Evolutionary conservation across 495 filamentous ascomycete species (phyloP), one percentile per base, ranked within the genome.

Genomic region (Tuber umbilicatum): DNA sequence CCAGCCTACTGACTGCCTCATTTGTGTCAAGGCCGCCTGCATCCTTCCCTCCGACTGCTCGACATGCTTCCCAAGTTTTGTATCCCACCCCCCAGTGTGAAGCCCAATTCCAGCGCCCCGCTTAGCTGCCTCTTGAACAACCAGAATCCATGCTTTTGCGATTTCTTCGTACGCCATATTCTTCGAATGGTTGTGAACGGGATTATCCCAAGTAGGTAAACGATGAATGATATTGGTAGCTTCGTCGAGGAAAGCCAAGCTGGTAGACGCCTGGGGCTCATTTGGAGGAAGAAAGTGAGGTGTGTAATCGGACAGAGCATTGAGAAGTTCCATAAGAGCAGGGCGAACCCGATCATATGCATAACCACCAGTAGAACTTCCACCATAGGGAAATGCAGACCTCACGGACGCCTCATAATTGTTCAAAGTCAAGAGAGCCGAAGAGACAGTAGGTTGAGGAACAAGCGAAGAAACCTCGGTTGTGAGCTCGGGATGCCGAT

Each of bases 91-190:
- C 37, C 91, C 94, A 76, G 94, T 93, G 80, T 97, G 94, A 77
- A 99, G 81, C 76, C 91, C 88, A 79, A 98, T 95, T 31, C 95
- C 95, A 55, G 93, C 96, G 9, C 93, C 94, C 71, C 91, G 87
- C 84, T 97, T 97, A 35, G 93, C 89, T 16, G 94, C 94, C 82
- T 98, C 95, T 45, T 89, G 90, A 73, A 99, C 93, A 64, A 97
- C 94, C 81, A 97, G 81, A 41, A 93, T 89, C 95, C 95, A 99
- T 16, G 95, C 96, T 79, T 90, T 91, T 68, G 92, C 90, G 67
- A 99, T 93, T 83, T 97, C 96, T 79, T 99, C 94, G 82, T 98
- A 98, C 21, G 94, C 93, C 76, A 92, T 92, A 76, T 95, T 89
- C 83, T 97, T 97, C 85, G 95, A 92, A 77, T 95, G 87, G 73